phyloP scores from a whole-genome alignment of 352 stramenopile species.

The Phytopythium oedochilum region DNA sequence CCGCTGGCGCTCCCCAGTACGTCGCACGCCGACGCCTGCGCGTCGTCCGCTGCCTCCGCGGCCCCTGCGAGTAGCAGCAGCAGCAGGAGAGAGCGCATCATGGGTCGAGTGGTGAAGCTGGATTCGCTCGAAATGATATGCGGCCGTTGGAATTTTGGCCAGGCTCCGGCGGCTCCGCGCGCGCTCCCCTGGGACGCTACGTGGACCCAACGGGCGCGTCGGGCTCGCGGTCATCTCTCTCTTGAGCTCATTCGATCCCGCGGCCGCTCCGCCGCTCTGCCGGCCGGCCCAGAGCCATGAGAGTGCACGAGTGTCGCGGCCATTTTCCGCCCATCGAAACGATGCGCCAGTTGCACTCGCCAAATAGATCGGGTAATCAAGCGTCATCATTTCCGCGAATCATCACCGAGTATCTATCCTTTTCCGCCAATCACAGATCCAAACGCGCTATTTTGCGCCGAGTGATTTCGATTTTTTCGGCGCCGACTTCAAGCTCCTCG shows the following conservation, averaged over 20 bases:
- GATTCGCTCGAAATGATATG: not conserved
- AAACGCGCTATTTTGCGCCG: not conserved
- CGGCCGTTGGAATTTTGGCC: conserved; percentile 2
- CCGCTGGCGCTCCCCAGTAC: not conserved
- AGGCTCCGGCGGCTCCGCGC: too few relatives aligned
- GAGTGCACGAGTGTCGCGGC: too few relatives aligned
- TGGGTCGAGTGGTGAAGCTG: not conserved
- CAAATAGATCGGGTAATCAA: too few relatives aligned
- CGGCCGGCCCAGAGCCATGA: too few relatives aligned
- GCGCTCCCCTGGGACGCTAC: too few relatives aligned
- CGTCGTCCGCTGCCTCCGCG: not conserved
- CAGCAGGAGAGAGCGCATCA: not conserved
- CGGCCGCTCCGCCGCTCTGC: too few relatives aligned
- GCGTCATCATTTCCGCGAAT: too few relatives aligned
- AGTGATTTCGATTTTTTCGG: conserved; percentile 1
- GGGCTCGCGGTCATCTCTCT: too few relatives aligned
- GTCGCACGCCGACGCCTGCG: not conserved
- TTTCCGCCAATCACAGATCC: conserved; percentile 14
- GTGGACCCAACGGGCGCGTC: too few relatives aligned
- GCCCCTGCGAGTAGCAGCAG: not conserved
- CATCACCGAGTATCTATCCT: too few relatives aligned
- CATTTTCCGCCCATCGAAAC: not conserved
- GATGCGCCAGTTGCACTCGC: not conserved
- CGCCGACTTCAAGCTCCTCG: not conserved
- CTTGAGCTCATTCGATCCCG: too few relatives aligned